Evolutionary conservation across 352 stramenopile species (phyloP), one percentile per base, ranked within the genome.

Genomic region (Phytophthora quininea): DNA sequence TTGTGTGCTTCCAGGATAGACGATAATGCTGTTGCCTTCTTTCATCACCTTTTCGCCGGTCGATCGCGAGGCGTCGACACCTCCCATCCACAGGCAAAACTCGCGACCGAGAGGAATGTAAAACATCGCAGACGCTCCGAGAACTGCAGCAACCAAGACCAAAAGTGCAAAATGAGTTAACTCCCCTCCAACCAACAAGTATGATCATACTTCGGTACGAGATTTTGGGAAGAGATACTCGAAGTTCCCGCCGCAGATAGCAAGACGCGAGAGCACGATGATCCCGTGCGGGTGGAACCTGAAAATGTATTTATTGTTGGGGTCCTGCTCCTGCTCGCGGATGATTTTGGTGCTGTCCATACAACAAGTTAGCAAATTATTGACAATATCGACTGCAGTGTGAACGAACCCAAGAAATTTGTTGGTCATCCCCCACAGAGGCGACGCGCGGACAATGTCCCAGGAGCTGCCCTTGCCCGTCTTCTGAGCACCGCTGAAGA

Each of bases 81-180:
- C 69, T 27, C 61, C 64, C 51, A 86, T 82, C 81, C 80, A 89
- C 4, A 91, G 46, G 43, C 80, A 86, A 11, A 91, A 43, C 43
- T 91, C 83, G 38, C 80, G 83, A 4, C 67, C 77, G 9, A 88
- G 58, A 5, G 83, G 83, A 3, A 91, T 69, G 57, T 80, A 86
- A 48, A 82, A 91, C 72, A 90, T 84, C 37, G 83, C 64, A 4
- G 80, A 85, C 0, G 83, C 83, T 4, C 76, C 74, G 5, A 90
- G 79, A 15, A 74, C 80, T 88, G 48, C 4, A 66, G 24, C 19
- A 4, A 29, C 6, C 5, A 48, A 48, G 5, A 38, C 30, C 12
- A 19, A 6, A 46, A 9, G 14, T 19, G 46, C 31, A 14, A 52
- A 4, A 52, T 8, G n/a, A 10, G 7, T 14, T 53, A 33, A 38